Conservation (phyloP, 805 yeast genomes). For the Sugiyamaella mastotermitis region DNA sequence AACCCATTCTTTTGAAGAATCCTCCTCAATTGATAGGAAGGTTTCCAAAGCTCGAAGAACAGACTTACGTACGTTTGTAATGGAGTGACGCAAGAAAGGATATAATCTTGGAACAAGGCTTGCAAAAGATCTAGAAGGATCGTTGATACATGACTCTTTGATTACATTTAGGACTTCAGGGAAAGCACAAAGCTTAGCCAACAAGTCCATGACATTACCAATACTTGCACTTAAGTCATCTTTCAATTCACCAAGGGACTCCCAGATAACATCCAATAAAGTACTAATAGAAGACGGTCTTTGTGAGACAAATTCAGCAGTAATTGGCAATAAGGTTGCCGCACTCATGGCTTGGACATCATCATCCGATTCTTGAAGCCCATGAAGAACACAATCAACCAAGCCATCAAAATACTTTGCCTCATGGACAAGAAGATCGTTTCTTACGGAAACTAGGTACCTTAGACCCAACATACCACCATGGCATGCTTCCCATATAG, state of each 20-base stretch:
- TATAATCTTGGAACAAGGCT: conserved; percentile 81
- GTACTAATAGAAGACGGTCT: conserved; percentile 42
- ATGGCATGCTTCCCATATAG: conserved; percentile 96
- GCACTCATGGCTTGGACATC: conserved; percentile 98
- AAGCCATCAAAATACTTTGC: conserved; percentile 58
- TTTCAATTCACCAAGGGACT: conserved; percentile 70
- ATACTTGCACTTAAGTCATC: conserved; percentile 94
- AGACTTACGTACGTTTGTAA: conserved; percentile 82
- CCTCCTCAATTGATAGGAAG: conserved; percentile 48
- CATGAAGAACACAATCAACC: conserved; percentile 79
- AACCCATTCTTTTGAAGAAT: conserved; percentile 58
- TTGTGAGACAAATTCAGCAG: conserved; percentile 73
- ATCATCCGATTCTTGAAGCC: conserved; percentile 74
- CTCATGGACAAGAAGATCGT: conserved; percentile 59
- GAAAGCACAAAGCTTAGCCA: conserved; percentile 82
- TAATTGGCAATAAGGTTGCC: conserved; percentile 83
- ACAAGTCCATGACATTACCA: conserved; percentile 91
- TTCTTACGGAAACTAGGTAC: conserved; percentile 84
- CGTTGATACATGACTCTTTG: conserved; percentile 45
- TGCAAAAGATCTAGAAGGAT: conserved; percentile 54
- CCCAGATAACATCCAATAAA: conserved; percentile 76
- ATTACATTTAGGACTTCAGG: conserved; percentile 68
- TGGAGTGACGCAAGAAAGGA: conserved; percentile 91
- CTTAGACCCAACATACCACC: conserved; percentile 94
- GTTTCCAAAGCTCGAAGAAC: conserved; percentile 76